Evolutionary conservation across 305 asterid genomes (phyloP).

Genomic region (Euphrasia arctica): DNA sequence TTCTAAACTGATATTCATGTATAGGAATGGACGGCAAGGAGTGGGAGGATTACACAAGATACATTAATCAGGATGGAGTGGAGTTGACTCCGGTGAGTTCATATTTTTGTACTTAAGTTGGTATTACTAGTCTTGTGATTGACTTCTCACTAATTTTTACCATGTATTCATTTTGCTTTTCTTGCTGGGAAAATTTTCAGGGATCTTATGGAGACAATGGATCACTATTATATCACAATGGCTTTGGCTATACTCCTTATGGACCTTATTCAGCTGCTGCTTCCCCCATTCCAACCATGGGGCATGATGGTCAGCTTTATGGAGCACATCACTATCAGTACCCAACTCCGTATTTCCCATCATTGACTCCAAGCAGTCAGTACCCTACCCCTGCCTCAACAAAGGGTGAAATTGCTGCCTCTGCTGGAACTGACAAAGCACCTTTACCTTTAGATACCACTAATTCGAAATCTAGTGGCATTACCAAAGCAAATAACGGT

Average conservation of each 20-base stretch:
- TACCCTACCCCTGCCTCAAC: constrained; percentile 36
- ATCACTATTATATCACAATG: constrained; percentile 54
- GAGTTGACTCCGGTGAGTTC: constrained; percentile 50
- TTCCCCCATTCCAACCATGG: constrained; percentile 58
- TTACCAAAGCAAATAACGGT: constrained; percentile 44
- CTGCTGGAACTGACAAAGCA: constrained; percentile 47
- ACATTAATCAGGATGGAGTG: constrained; percentile 49
- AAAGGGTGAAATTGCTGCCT: constrained; percentile 50
- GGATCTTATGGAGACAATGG: constrained; percentile 65
- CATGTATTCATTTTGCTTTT: neutral
- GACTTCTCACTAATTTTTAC: neutral
- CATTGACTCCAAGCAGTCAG: constrained; percentile 40
- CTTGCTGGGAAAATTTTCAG: constrained; percentile 27
- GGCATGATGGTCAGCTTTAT: constrained; percentile 67
- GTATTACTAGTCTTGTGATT: neutral
- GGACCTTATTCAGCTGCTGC: constrained; percentile 65
- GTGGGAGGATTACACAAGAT: constrained; percentile 61
- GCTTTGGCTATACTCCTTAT: constrained; percentile 57
- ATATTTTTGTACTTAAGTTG: neutral
- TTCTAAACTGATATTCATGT: neutral
- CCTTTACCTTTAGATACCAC: constrained; percentile 47
- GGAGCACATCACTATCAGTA: constrained; percentile 80
- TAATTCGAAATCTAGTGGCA: constrained; percentile 46
- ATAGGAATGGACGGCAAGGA: constrained; percentile 52
- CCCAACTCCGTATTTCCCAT: constrained; percentile 55